Conservation (phyloP, 129 eudicot genomes). For the Arctium minus region DNA sequence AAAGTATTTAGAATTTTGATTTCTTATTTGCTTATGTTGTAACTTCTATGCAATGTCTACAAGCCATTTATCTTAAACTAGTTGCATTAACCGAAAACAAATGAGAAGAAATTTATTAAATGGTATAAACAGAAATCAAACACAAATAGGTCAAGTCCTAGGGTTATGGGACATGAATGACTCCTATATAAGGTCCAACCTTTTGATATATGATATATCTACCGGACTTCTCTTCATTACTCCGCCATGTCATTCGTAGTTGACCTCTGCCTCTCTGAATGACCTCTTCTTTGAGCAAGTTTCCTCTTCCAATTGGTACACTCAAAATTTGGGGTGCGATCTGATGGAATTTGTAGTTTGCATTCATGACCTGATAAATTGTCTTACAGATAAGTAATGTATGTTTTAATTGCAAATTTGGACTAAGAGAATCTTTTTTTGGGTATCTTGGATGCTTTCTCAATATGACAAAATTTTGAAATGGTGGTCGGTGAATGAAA, state of each 20-base stretch:
- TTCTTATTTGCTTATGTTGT: background rate
- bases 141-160: background rate
- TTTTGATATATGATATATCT: background rate
- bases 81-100: background rate
- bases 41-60: background rate
- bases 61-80: background rate
- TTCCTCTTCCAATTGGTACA: background rate
- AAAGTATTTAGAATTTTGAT: background rate
- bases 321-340: background rate
- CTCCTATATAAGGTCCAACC: background rate
- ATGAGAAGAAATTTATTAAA: background rate
- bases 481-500: background rate
- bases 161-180: background rate
- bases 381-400: background rate
- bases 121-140: background rate
- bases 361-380: background rate
- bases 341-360: background rate
- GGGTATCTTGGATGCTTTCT: background rate
- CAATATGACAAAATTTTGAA: background rate
- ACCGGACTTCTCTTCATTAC: background rate
- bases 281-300: background rate
- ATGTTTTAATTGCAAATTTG: background rate
- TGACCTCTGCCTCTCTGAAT: background rate
- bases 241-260: background rate
- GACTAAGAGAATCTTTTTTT: background rate